A percentile compares a stretch with the other conserved stretches of the same genome.
These are phyloP conservation scores for Endocarpon pusillum DNA, from an alignment of 495 filamentous ascomycete species.

Conservation along the genomic window DNA sequence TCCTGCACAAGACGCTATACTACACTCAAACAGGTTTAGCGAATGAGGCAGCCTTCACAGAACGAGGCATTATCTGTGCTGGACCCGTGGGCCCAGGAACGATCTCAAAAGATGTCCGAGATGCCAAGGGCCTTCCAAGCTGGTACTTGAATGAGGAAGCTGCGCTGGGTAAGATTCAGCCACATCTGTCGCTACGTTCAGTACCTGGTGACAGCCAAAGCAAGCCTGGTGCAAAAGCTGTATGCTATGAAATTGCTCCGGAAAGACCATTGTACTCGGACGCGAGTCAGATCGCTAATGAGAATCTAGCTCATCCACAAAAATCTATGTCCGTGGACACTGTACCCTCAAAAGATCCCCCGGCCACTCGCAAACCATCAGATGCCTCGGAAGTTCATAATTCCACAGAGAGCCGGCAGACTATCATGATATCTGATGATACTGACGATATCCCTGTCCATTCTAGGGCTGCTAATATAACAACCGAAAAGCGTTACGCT, in stretches of 20 bases:
- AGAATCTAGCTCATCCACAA: too few relatives aligned
- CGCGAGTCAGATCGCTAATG: neutral
- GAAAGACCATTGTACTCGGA: neutral
- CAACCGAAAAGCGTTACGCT: too few relatives aligned
- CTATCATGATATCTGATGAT: too few relatives aligned
- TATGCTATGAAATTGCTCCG: neutral
- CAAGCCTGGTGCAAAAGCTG: neutral
- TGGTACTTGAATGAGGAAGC: neutral
- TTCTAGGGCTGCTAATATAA: too few relatives aligned
- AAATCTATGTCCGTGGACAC: too few relatives aligned
- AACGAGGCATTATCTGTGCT: neutral
- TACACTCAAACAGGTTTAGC: neutral
- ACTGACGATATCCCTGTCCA: too few relatives aligned
- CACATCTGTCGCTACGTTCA: neutral
- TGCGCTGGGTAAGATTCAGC: neutral
- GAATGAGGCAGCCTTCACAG: neutral
- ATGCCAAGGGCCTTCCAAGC: neutral
- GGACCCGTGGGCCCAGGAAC: neutral
- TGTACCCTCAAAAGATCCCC: too few relatives aligned
- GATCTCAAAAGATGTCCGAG: neutral
- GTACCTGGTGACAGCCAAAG: neutral
- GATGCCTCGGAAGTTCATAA: too few relatives aligned
- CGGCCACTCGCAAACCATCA: too few relatives aligned
- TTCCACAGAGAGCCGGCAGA: too few relatives aligned
- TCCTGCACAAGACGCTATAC: neutral